Evolutionary conservation across 2,329 filamentous ascomycete species (phyloP).

Genomic region (Verticillium tricorpus): DNA sequence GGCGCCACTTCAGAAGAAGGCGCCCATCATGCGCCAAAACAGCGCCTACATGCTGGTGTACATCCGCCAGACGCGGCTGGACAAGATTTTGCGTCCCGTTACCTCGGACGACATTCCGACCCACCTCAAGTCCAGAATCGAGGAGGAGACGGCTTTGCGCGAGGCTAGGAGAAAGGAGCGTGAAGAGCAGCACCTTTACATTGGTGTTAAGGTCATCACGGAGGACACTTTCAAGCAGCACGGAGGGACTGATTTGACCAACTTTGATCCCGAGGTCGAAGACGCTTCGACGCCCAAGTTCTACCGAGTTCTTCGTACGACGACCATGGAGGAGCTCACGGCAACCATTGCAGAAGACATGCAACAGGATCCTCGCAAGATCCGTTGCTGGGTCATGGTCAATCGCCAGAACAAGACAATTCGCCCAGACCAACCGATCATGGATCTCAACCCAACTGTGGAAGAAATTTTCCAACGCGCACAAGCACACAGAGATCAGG

Average conservation of each 20-base stretch:
- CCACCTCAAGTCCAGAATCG: slow-evolving; percentile 67
- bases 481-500: slow-evolving; percentile 59
- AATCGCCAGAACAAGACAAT: slow-evolving; percentile 97
- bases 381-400: slow-evolving; percentile 95
- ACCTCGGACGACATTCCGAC: slow-evolving; percentile 72
- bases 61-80: slow-evolving; percentile 80
- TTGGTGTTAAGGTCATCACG: slow-evolving; percentile 76
- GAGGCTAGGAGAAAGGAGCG: slow-evolving; percentile 81
- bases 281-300: slow-evolving; percentile 66
- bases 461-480: slow-evolving; percentile 60
- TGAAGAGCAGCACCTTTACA: slow-evolving; percentile 91
- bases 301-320: slow-evolving; percentile 71
- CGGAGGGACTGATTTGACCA: slow-evolving; percentile 77
- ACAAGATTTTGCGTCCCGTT: slow-evolving; percentile 74
- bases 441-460: slow-evolving; percentile 70
- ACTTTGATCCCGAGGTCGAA: slow-evolving; percentile 55
- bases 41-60: slow-evolving; percentile 99
- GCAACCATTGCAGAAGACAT: slow-evolving; percentile 66
- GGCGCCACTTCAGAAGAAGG: slow-evolving; percentile 48
- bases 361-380: slow-evolving; percentile 59
- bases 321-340: slow-evolving; percentile 72
- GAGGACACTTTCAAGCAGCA: slow-evolving; percentile 77
- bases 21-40: slow-evolving; percentile 59
- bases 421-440: slow-evolving; percentile 81
- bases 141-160: slow-evolving; percentile 73